Percentiles rank a stretch among this genome's conserved stretches.
These are phyloP conservation scores for Didymella glomerata DNA, from an alignment of 2,329 filamentous ascomycete genomes.

Conservation along the genomic window DNA sequence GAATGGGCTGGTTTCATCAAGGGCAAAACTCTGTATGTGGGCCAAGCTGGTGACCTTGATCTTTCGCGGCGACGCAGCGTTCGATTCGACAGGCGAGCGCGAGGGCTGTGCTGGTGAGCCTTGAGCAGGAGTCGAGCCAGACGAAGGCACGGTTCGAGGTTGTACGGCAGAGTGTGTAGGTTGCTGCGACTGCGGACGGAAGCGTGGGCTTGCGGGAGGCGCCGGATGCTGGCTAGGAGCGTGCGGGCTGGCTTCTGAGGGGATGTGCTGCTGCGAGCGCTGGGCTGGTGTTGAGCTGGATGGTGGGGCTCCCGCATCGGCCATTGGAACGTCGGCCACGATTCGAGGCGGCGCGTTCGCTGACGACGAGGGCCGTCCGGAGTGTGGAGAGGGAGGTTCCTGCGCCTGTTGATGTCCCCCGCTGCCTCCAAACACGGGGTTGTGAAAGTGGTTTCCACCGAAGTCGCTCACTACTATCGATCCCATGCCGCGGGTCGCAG, in stretches of 20 bases:
- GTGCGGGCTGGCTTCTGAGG: constrained; percentile 30
- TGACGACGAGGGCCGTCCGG: constrained; percentile 46
- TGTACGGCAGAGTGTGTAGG: constrained; percentile 38
- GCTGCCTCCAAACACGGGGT: constrained; percentile 69
- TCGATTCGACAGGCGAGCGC: constrained; percentile 42
- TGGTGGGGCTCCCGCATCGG: constrained; percentile 47
- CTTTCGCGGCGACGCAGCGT: constrained; percentile 60
- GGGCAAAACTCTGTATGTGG: constrained; percentile 89
- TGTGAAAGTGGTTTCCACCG: constrained; percentile 76
- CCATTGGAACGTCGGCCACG: constrained; percentile 51
- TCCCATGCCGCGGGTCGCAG: constrained; percentile 62
- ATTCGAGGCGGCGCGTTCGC: constrained; percentile 38
- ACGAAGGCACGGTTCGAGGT: constrained; percentile 37
- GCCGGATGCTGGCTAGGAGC: constrained; percentile 28
- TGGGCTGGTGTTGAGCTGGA: constrained; percentile 42
- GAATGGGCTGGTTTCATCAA: constrained; percentile 72
- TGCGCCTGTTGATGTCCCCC: constrained; percentile 54
- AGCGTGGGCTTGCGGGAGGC: constrained; percentile 47
- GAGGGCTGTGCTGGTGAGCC: constrained; percentile 38
- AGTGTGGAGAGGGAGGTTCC: constrained; percentile 48
- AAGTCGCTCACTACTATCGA: constrained; percentile 72
- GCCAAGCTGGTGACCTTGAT: constrained; percentile 88
- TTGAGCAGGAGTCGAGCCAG: constrained; percentile 37
- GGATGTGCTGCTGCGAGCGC: constrained; percentile 37
- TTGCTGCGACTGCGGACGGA: constrained; percentile 48